Evolutionary conservation across 2,329 filamentous ascomycete genomes (phyloP).

Genomic region (Didymella exigua): DNA sequence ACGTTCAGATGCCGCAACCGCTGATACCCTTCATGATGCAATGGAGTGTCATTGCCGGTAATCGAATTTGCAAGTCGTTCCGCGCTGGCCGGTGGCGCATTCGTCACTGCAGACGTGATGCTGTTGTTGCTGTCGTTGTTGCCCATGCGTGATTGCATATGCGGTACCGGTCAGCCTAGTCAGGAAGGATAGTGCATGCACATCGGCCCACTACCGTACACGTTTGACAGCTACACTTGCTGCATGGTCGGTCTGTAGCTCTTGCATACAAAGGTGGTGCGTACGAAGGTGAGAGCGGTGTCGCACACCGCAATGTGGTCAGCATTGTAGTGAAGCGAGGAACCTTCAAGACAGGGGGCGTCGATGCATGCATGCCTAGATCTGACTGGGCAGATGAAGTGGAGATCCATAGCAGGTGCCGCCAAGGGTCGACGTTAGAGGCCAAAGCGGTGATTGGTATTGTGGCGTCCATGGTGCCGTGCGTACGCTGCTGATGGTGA

Average conservation of each 20-base stretch:
- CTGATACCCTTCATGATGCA: not conserved
- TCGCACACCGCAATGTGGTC: slow-evolving; percentile 11
- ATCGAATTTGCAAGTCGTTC: no score
- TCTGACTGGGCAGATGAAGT: slow-evolving; percentile 1
- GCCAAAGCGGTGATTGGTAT: not conserved
- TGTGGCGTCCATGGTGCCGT: not conserved
- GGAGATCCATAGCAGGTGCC: not conserved
- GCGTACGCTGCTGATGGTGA: not conserved
- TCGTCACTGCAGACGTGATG: not conserved
- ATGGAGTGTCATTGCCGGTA: not conserved
- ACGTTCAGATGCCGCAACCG: not conserved
- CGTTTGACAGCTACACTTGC: not conserved
- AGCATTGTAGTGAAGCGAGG: not conserved
- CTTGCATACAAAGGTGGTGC: not conserved
- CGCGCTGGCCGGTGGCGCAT: not conserved
- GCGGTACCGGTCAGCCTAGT: slow-evolving; percentile 10
- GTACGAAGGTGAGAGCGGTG: not conserved
- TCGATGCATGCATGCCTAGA: not conserved
- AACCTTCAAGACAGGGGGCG: not conserved
- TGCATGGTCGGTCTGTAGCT: not conserved
- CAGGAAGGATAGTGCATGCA: not conserved
- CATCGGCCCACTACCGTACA: not conserved
- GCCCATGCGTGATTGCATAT: slow-evolving; percentile 1
- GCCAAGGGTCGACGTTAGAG: not conserved
- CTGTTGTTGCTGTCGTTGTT: not conserved